Evolutionary conservation across 2,329 filamentous ascomycete genomes (phyloP), one percentile per base, ranked within the genome.

Genomic region (Sarocladium strictum): DNA sequence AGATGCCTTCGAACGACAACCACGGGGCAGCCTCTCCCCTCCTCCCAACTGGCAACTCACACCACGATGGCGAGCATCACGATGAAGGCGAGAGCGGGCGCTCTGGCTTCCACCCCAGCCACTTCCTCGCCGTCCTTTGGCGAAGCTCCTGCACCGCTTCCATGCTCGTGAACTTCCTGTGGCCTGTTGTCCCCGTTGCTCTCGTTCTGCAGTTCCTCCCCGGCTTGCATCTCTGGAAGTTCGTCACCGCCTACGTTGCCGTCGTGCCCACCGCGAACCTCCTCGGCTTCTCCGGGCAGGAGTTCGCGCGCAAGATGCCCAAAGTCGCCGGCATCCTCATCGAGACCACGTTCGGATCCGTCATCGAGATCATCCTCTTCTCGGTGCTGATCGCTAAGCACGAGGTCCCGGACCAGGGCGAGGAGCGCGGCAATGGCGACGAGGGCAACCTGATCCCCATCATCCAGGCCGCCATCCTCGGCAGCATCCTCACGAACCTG

Each of bases 341-440:
- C 19, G 73, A 77, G 58, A 75, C 72, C 3, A 74, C 72, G 0
- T 69, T 89, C 54, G 84, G 84, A 5, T 85, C 83, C 6, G 72
- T 87, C 3, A 83, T 88, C 15, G 85, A 89, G 60, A 80, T 88
- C 53, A 79, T 89, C 26, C 71, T 89, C 14, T 87, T 88, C 63
- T 80, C 87, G 69, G 77, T 86, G 2, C 65, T 88, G 54, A 73
- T 88, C 7, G 65, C 62, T 12, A 68, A 69, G 49, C 64, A 68
- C 26, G 49, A 66, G 2, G 32, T 52, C 1, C 23, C 59, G 9
- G 21, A 55, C 0, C 49, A 55, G 0, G 41, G 58, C 1, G 37
- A 40, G 29, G 29, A 32, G 29, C 29, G 12, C 12, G 60, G 54
- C 0, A 65, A 64, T 24, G 64, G 63, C 2, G 64, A 67, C 4